Evolutionary conservation across 305 asterid species (phyloP).

Genomic region (Fraxinus ornus): DNA sequence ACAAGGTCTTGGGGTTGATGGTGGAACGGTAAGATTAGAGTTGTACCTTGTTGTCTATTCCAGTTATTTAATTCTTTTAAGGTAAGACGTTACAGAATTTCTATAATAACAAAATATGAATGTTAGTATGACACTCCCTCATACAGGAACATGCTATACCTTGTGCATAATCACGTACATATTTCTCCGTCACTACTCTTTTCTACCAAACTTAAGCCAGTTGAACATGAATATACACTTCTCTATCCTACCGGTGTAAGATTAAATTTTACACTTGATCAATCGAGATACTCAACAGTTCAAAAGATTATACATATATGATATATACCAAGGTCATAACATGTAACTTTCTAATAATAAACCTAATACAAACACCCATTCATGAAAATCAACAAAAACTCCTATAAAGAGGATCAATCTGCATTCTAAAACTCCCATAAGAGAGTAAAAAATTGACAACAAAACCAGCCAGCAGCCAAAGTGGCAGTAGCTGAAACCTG

Average conservation of each 20-base stretch:
- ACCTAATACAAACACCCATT: no score
- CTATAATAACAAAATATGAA: no score
- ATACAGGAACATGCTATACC: neutral
- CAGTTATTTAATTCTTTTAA: no score
- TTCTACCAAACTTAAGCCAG: neutral
- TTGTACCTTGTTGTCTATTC: neutral
- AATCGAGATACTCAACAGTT: no score
- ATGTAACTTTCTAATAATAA: neutral
- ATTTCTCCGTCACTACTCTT: neutral
- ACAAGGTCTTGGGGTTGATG: constrained; percentile 85
- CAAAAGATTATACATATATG: no score
- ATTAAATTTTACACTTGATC: neutral
- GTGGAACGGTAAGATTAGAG: constrained; percentile 71
- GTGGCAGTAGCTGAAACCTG: neutral
- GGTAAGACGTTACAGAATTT: no score
- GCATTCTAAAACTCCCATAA: neutral
- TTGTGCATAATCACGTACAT: neutral
- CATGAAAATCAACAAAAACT: no score
- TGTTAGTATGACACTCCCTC: neutral
- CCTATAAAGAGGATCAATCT: neutral
- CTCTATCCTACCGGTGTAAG: neutral
- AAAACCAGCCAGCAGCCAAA: neutral
- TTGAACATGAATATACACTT: neutral
- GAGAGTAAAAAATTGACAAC: neutral
- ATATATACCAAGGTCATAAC: neutral